Evolutionary conservation across 176 grass and related monocot genomes (phyloP).

Genomic region (Musa acuminata): DNA sequence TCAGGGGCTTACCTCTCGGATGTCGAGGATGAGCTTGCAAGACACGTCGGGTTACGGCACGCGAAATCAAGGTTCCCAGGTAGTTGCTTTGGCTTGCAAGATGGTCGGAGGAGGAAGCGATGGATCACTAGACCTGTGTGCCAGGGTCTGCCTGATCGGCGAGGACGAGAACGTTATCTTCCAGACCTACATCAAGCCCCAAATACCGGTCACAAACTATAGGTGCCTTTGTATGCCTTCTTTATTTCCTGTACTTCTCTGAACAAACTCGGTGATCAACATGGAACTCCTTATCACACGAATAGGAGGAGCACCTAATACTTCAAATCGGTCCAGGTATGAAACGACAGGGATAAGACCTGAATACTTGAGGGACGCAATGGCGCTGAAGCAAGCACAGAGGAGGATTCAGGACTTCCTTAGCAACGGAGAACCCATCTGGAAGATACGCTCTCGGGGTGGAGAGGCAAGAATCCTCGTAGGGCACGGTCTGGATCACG

Average conservation of each 20-base stretch:
- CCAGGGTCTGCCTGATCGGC: constrained; percentile 52
- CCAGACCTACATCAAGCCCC: constrained; percentile 62
- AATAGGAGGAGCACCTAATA: too few species aligned
- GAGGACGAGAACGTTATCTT: constrained; percentile 77
- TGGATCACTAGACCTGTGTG: constrained; percentile 57
- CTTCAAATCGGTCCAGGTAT: too few species aligned
- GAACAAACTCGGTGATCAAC: too few species aligned
- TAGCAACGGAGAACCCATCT: too few species aligned
- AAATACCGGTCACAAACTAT: constrained; percentile 51
- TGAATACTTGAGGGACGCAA: too few species aligned
- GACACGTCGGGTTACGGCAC: background rate
- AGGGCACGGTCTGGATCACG: too few species aligned
- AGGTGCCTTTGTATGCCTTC: constrained; percentile 28
- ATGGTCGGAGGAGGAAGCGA: constrained; percentile 77
- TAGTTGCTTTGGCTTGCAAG: constrained; percentile 59
- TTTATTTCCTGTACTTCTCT: background rate
- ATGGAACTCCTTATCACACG: too few species aligned
- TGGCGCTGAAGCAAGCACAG: too few species aligned
- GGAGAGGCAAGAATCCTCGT: too few species aligned
- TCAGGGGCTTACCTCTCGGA: constrained; percentile 22
- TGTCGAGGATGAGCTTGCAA: constrained; percentile 43
- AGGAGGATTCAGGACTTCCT: too few species aligned
- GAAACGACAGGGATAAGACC: too few species aligned
- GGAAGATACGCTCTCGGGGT: too few species aligned
- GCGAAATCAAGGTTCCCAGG: constrained; percentile 20